These are phyloP conservation scores for Cenchrus fungigraminus DNA, from an alignment of 176 grass and related monocot species.

Conservation along the genomic window DNA sequence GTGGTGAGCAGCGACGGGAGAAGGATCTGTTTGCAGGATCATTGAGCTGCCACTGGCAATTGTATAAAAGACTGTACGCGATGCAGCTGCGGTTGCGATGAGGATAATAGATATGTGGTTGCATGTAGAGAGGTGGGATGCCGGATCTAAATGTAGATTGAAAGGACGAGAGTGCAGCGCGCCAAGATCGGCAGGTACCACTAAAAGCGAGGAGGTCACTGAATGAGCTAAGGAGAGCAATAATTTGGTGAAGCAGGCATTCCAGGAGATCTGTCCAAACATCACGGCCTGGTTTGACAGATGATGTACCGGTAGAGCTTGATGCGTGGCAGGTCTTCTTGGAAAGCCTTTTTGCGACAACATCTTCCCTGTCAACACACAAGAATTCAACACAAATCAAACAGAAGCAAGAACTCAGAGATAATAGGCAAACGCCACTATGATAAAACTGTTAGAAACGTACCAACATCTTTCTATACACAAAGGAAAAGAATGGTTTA, in stretches of 20 bases:
- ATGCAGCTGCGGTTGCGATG: too few species aligned
- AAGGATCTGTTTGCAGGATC: slow-evolving; percentile 2
- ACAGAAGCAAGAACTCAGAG: too few species aligned
- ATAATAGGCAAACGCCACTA: too few species aligned
- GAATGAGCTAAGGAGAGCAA: slow-evolving; percentile 49
- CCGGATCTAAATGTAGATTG: not conserved
- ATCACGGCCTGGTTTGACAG: not conserved
- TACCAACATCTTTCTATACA: too few species aligned
- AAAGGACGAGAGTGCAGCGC: slow-evolving; percentile 1
- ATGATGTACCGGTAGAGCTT: not conserved
- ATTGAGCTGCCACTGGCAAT: slow-evolving; percentile 3
- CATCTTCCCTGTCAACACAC: not conserved
- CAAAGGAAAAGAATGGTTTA: too few species aligned
- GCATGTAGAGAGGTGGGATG: slow-evolving; percentile 49
- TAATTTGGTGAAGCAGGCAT: slow-evolving; percentile 44
- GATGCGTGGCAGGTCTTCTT: slow-evolving; percentile 7
- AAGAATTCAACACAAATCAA: too few species aligned
- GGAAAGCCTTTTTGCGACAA: not conserved
- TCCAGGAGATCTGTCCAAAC: slow-evolving; percentile 55
- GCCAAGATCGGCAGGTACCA: slow-evolving; percentile 57
- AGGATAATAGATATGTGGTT: not conserved
- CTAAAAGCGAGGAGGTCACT: slow-evolving; percentile 47
- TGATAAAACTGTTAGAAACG: too few species aligned
- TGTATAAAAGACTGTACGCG: not conserved
- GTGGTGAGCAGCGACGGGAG: not conserved